A percentile compares a stretch with the other conserved stretches of the same genome.
Conservation (phyloP, 2,329 filamentous ascomycete genomes). For the Sporothrix variecibatus region DNA sequence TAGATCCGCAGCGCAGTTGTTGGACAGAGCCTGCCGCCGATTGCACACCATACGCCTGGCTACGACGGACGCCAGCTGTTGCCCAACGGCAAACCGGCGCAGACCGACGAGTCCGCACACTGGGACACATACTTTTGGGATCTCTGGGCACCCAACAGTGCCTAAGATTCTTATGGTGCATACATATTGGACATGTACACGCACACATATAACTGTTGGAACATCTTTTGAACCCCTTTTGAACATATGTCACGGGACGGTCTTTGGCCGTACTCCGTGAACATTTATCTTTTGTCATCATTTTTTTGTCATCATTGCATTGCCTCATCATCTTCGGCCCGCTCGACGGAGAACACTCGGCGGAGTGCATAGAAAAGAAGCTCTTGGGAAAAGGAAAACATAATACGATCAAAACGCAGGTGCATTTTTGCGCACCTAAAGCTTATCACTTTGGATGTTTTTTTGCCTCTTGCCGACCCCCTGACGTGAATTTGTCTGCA, state of each 20-base stretch:
- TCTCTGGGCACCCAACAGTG: conserved; percentile 11
- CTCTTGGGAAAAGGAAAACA: not conserved
- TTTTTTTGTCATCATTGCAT: not conserved
- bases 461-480: not conserved
- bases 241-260: not conserved
- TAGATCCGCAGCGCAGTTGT: conserved; percentile 24
- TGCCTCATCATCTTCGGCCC: not conserved
- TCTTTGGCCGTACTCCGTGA: not conserved
- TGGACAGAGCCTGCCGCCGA: conserved; percentile 4
- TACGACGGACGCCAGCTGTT: conserved; percentile 22
- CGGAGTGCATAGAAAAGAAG: conserved; percentile 5
- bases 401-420: not conserved
- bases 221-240: not conserved
- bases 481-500: not conserved
- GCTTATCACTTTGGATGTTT: not conserved
- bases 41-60: conserved; percentile 17
- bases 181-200: not conserved
- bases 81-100: not conserved
- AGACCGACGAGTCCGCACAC: not conserved
- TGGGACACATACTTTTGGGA: conserved; percentile 27
- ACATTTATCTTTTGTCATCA: not conserved
- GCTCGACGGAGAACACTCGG: not conserved
- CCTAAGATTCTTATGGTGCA: not conserved
- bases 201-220: not conserved
- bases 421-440: conserved; percentile 1